phyloP scores from a whole-genome alignment of 164 flowering plant species.

The Macadamia integrifolia region DNA sequence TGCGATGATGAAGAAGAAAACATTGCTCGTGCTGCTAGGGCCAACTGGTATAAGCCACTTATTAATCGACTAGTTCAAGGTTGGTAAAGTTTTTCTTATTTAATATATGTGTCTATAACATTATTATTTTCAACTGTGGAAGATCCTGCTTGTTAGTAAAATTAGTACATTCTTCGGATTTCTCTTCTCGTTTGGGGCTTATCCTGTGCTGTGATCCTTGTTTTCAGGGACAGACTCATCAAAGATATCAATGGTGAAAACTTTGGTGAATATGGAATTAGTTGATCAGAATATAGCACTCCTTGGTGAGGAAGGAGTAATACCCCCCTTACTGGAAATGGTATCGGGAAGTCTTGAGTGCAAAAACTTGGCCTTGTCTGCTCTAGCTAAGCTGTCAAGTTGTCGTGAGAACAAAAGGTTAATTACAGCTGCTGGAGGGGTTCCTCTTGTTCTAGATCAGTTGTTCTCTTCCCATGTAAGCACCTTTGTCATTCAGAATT shows the following conservation, averaged over 20 bases:
- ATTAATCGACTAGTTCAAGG: slow-evolving; percentile 45
- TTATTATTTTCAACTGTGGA: background rate
- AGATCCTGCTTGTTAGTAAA: background rate
- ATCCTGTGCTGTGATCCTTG: slow-evolving; percentile 7
- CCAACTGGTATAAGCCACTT: slow-evolving; percentile 62
- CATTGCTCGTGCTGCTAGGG: slow-evolving; percentile 41
- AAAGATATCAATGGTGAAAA: slow-evolving; percentile 36
- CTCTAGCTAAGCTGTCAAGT: slow-evolving; percentile 39
- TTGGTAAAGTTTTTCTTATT: slow-evolving; percentile 16
- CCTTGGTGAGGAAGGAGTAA: slow-evolving; percentile 60
- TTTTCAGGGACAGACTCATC: slow-evolving; percentile 46
- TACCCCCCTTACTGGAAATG: slow-evolving; percentile 59
- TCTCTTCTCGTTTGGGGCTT: slow-evolving; percentile 5
- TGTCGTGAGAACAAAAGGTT: slow-evolving; percentile 43
- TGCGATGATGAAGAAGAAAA: slow-evolving; percentile 50
- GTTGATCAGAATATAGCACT: slow-evolving; percentile 34
- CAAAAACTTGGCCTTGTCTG: slow-evolving; percentile 41
- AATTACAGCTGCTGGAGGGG: slow-evolving; percentile 52
- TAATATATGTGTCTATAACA: background rate
- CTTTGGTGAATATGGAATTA: slow-evolving; percentile 42
- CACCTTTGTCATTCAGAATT: slow-evolving; percentile 30
- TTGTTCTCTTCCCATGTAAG: slow-evolving; percentile 34
- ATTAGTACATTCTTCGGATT: background rate
- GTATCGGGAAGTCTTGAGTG: slow-evolving; percentile 36
- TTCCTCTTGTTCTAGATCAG: slow-evolving; percentile 37